Base-by-base conservation (phyloP, 2,329 filamentous ascomycete species). In the Hypoxylon sp. region DNA sequence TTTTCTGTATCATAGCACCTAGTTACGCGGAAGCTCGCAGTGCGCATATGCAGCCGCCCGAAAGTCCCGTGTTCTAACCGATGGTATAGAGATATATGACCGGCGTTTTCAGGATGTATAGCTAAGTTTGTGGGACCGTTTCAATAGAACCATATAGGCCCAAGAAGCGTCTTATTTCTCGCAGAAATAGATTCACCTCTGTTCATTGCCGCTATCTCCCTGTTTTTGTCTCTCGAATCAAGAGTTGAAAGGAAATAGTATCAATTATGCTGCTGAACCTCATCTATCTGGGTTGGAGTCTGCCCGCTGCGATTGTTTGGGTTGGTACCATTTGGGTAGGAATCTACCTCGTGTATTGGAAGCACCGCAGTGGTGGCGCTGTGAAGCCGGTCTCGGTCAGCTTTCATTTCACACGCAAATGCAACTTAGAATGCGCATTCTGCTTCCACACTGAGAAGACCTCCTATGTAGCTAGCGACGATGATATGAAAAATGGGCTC, bases 381-480 rank as follows among this genome's bases (percentile, higher is more conserved):
- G 52, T 45, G 34, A 65, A 51, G 13, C 74, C 73, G 5, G 59
- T 84, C 36, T 82, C 81, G 0, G 83, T 85, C 45, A 85, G 85
- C 71, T 85, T 82, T 70, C 77, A 80, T 71, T 82, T 82, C 68
- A 80, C 81, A 0, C 77, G 83, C n/a, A 78, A 80, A 72, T 85
- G 83, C 73, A 85, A 85, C 75, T 80, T 82, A 25, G 74, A 72
- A 5, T 87, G 85, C 73, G 82, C 80, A 7, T 88, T 88, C 77
- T 88, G 85, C 75, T 88, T 88, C 77, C 85, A 88, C 74, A 88
- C 85, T 1, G 84, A 81, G 5, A 86, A 79, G 36, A 80, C 80
- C 0, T 85, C 82, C 2, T 75, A 84, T 72, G 79, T 84, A 2
- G 78, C 80, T 2, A 63, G 77, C 3, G 68, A 81, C n/a, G 73